Conservation (phyloP, 495 filamentous ascomycete species). For the Clavariopsis aquatica region DNA sequence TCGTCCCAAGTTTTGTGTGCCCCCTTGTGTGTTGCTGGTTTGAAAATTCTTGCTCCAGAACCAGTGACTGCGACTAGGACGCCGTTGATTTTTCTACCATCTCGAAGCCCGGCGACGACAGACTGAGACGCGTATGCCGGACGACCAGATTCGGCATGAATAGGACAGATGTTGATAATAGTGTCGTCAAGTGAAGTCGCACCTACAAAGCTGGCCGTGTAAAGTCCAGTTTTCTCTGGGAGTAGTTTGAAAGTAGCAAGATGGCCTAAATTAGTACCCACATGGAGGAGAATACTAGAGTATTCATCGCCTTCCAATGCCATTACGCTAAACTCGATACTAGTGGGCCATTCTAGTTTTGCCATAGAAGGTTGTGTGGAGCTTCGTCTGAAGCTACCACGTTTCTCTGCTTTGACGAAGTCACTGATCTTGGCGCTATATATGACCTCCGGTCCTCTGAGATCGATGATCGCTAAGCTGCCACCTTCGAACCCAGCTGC, state of each 20-base stretch:
- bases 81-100: conserved; percentile 69
- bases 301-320: conserved; percentile 89
- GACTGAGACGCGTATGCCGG: conserved; percentile 72
- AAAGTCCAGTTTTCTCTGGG: conserved; percentile 66
- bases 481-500: conserved; percentile 82
- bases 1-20: conserved; percentile 86
- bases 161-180: conserved; percentile 73
- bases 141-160: conserved; percentile 74
- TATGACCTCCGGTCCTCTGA: conserved; percentile 87
- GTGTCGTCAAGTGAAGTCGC: conserved; percentile 65
- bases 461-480: conserved; percentile 74
- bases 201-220: conserved; percentile 72
- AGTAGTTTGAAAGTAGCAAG: conserved; percentile 87
- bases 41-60: conserved; percentile 78
- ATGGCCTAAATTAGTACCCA: conserved; percentile 81
- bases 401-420: conserved; percentile 68
- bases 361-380: conserved; percentile 48
- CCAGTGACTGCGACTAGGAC: conserved; percentile 68
- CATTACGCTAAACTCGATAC: conserved; percentile 89
- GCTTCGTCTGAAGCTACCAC: conserved; percentile 62
- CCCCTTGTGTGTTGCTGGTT: conserved; percentile 79
- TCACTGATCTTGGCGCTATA: conserved; percentile 67
- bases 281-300: conserved; percentile 88
- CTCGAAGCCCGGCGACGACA: conserved; percentile 69
- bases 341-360: conserved; percentile 69